Base-by-base conservation (phyloP, 345 rosid genomes). In the Pistacia vera region DNA sequence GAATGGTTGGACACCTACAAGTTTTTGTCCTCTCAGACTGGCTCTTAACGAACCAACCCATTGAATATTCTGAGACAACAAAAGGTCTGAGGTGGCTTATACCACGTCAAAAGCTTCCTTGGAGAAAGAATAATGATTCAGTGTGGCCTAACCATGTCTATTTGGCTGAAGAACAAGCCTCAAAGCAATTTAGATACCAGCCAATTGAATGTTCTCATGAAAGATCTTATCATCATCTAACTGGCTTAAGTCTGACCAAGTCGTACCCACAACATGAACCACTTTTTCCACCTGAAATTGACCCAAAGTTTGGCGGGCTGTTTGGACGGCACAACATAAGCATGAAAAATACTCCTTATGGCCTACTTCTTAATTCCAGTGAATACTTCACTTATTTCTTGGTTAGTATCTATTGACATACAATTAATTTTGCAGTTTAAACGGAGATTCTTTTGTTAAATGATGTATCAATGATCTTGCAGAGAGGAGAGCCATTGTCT, bases 401-500 rank as follows among this genome's bases (percentile, higher is more conserved):
- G 85, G 90, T 85, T 63, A 75, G 88, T 77, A 84, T 41, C 46
- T 41, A 41, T 1, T 6, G 46, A 7, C 25, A 71, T 75, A 38
- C 35, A 12, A 56, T 69, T 59, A 25, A 38, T 51, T n/a, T 41
- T 67, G n/a, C 30, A 17, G 41, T 73, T 63, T 16, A 52, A 33
- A 38, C 2, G 8, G 13, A 58, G 12, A 71, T 7, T 8, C 13
- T 12, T 18, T 25, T 46, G 18, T 8, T 44, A 65, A 35, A 20
- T 48, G 52, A 36, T 66, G 17, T 48, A 25, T 70, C 12, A 20
- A 46, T 30, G 68, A 20, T 67, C 49, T 46, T 81, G 81, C 86
- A 88, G 89, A 84, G 91, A 76, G 89, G 88, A 78, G 91, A 86
- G 83, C 88, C 88, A 13, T 65, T 84, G 33, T 81, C 91, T 73